These are phyloP conservation scores for Monascus ruber DNA, from an alignment of 2,329 filamentous ascomycete species.

Conservation along the genomic window DNA sequence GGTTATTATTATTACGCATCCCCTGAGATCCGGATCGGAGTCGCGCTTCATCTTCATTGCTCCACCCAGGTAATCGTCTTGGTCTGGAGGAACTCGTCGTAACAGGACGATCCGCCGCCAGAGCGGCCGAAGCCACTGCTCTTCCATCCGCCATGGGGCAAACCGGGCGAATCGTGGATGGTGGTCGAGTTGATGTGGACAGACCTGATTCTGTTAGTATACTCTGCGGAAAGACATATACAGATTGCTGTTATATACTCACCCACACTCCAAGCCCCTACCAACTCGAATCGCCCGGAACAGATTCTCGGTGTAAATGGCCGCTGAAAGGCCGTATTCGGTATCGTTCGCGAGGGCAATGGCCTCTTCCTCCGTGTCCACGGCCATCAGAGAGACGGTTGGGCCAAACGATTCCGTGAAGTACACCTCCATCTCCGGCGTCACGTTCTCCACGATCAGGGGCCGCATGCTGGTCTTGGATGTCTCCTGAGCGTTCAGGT, in stretches of 20 bases:
- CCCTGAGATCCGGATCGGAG: too few relatives aligned
- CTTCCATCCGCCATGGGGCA: slow-evolving; percentile 55
- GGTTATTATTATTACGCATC: too few relatives aligned
- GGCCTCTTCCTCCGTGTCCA: slow-evolving; percentile 12
- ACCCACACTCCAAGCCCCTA: slow-evolving; percentile 2
- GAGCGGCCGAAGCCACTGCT: slow-evolving; percentile 50
- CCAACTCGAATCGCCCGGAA: slow-evolving; percentile 14
- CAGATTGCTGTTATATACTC: too few relatives aligned
- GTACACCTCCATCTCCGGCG: slow-evolving; percentile 9
- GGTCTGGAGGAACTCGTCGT: slow-evolving; percentile 48
- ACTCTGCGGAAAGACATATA: not conserved
- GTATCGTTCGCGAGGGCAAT: slow-evolving; percentile 10
- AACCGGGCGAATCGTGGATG: slow-evolving; percentile 19
- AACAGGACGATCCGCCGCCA: slow-evolving; percentile 31
- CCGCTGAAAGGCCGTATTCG: slow-evolving; percentile 17
- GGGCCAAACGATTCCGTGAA: slow-evolving; percentile 20
- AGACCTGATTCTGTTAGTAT: slow-evolving; percentile 9
- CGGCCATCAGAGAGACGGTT: slow-evolving; percentile 11
- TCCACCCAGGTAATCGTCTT: slow-evolving; percentile 37
- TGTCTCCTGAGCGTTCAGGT: not conserved
- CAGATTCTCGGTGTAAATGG: slow-evolving; percentile 15
- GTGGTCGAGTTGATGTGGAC: slow-evolving; percentile 17
- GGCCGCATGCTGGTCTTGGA: slow-evolving; percentile 1
- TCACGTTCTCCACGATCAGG: slow-evolving; percentile 3
- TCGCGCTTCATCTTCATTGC: too few relatives aligned